These are phyloP conservation scores for Alnus glutinosa DNA, from an alignment of 306 rosid species.

Conservation along the genomic window DNA sequence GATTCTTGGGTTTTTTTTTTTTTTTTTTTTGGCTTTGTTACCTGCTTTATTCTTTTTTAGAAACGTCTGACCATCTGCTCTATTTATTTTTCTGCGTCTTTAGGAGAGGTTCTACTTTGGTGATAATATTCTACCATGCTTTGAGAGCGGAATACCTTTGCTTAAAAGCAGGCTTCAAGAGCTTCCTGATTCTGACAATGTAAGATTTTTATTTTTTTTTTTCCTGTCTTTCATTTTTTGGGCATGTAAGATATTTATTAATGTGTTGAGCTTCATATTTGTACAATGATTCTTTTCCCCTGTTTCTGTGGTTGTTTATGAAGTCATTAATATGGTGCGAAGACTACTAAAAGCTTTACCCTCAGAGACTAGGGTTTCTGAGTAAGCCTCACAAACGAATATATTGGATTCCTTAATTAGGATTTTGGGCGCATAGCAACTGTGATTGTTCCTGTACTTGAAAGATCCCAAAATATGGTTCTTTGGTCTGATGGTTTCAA, in stretches of 20 bases:
- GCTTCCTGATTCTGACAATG: slow-evolving; percentile 94
- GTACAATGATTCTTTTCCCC: background rate
- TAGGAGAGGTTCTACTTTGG: slow-evolving; percentile 99
- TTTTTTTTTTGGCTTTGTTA: background rate
- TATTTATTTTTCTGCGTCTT: slow-evolving; percentile 25
- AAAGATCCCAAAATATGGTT: background rate
- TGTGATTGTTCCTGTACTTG: background rate
- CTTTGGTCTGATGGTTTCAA: slow-evolving; percentile 5
- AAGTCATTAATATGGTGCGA: background rate
- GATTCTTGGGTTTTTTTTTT: background rate
- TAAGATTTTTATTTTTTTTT: slow-evolving; percentile 33
- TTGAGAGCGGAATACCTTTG: slow-evolving; percentile 96
- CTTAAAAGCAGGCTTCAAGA: slow-evolving; percentile 82
- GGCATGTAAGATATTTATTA: background rate
- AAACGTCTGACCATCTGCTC: slow-evolving; percentile 15
- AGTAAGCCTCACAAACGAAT: background rate
- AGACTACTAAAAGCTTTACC: background rate
- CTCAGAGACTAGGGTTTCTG: background rate
- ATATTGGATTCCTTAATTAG: background rate
- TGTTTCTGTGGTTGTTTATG: background rate
- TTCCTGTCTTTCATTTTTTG: background rate
- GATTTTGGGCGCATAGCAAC: background rate
- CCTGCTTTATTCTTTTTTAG: background rate
- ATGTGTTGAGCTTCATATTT: background rate
- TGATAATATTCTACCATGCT: slow-evolving; percentile 92